These are phyloP conservation scores for Zygotorulaspora florentina DNA, from an alignment of 805 yeast species.

Conservation along the genomic window DNA sequence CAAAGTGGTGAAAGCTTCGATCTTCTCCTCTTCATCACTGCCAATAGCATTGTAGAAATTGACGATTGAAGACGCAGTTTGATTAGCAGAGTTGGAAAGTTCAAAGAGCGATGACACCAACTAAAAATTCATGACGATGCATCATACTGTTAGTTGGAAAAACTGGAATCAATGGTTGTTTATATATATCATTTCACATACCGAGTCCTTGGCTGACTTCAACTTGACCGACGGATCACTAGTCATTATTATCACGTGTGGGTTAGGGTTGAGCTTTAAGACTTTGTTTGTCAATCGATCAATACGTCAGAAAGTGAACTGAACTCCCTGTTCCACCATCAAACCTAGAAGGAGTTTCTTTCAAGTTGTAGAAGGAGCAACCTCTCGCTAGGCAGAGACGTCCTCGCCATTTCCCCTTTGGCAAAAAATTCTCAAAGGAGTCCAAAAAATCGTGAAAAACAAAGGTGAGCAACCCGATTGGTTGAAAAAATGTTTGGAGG, in stretches of 20 bases:
- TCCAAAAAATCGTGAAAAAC: background rate
- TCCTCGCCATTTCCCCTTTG: background rate
- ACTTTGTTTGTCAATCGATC: background rate
- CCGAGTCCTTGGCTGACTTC: constrained; percentile 38
- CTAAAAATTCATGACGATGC: constrained; percentile 27
- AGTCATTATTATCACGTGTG: constrained; percentile 21
- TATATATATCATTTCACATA: constrained; percentile 22
- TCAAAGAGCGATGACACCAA: constrained; percentile 77
- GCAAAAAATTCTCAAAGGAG: background rate
- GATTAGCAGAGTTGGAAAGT: constrained; percentile 80
- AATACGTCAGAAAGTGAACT: background rate
- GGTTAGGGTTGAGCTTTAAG: background rate
- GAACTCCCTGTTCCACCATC: background rate
- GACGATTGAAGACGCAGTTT: constrained; percentile 75
- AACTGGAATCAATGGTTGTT: background rate
- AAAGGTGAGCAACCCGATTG: background rate
- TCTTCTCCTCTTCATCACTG: constrained; percentile 43
- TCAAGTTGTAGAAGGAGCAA: constrained; percentile 8
- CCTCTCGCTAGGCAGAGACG: constrained; percentile 7
- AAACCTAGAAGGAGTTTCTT: constrained; percentile 1
- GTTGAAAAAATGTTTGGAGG: background rate
- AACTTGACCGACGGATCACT: constrained; percentile 34
- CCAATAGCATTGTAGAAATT: constrained; percentile 62
- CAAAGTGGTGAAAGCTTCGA: constrained; percentile 43
- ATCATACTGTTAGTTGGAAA: constrained; percentile 10